Evolutionary conservation across 2,329 filamentous ascomycete genomes (phyloP).

Genomic region (Cordyceps farinosa): DNA sequence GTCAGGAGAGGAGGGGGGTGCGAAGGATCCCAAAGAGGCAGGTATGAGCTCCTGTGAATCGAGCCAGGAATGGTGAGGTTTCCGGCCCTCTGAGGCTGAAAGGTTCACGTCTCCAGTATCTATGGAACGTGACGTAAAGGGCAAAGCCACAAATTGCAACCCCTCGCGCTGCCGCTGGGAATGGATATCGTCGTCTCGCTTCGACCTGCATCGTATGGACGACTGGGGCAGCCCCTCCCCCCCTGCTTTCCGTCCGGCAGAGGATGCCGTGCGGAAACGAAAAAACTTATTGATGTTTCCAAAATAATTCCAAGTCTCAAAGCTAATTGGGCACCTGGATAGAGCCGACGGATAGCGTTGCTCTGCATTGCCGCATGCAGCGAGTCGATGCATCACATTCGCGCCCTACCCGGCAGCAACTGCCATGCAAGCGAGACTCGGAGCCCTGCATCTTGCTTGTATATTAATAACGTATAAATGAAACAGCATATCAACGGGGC

Average conservation of each 20-base stretch:
- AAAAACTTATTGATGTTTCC: not conserved
- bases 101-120: conserved; percentile 1
- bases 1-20: not conserved
- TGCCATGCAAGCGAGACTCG: conserved; percentile 8
- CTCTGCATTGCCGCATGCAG: not conserved
- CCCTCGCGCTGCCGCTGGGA: conserved; percentile 1
- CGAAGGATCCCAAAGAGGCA: not conserved
- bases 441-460: not conserved
- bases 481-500: not conserved
- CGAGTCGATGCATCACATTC: not conserved
- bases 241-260: conserved; percentile 4
- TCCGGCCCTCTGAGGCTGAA: conserved; percentile 12
- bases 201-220: conserved; percentile 4
- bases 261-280: not conserved
- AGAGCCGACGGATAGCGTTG: conserved; percentile 9
- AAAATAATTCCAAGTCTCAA: not conserved
- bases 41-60: not conserved
- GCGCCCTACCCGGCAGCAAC: conserved; percentile 1
- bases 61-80: not conserved
- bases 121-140: conserved; percentile 13
- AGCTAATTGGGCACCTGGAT: not conserved
- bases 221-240: not conserved
- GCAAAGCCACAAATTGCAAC: conserved; percentile 7
- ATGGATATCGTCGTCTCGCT: not conserved
- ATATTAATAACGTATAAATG: conserved; percentile 1